Base-by-base conservation (phyloP, 2,329 filamentous ascomycete genomes). In the Didymella lethalis region DNA sequence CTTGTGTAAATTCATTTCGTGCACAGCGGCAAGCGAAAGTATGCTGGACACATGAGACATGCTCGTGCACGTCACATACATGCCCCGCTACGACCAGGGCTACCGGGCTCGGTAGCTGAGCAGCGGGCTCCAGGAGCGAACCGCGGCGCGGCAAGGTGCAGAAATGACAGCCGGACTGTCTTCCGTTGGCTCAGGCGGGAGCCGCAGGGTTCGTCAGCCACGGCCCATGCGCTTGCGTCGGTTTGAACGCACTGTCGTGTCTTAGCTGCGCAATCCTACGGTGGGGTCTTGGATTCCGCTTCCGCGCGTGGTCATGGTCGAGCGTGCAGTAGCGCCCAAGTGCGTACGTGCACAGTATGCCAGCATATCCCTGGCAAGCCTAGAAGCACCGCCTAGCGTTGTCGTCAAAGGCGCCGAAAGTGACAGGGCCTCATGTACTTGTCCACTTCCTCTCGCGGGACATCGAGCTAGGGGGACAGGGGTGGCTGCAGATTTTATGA, bases 281-380 rank as follows among this genome's bases (percentile, higher is more conserved):
- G 56, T 59, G 56, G 56, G 46, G 38, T 23, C 38, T 50, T 54
- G 50, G 56, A 59, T 54, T 64, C 69, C 68, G 67, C 65, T 74
- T 74, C 71, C 70, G 70, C 71, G 67, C 65, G 64, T 71, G 46
- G 56, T 54, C 50, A 51, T 47, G 28, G 47, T 26, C 47, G 41
- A 54, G 64, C 54, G 61, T 69, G 70, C 71, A 71, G 69, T 72
- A 70, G 68, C 64, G 65, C 54, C 48, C 12, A 61, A 57, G 60
- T 56, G 23, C 59, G 55, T 59, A 52, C 48, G 55, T 53, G 55
- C 49, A 49, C 55, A 64, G 66, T 66, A 59, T 61, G 54, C 57
- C 47, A 59, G 54, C 57, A 28, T 54, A 62, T 55, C 59, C 59
- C 47, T 23, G 49, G 54, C 48, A 54, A 54, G 59, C 50, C 53